These are phyloP conservation scores for Gastrodia elata DNA, from an alignment of 106 monocot species.

Conservation along the genomic window DNA sequence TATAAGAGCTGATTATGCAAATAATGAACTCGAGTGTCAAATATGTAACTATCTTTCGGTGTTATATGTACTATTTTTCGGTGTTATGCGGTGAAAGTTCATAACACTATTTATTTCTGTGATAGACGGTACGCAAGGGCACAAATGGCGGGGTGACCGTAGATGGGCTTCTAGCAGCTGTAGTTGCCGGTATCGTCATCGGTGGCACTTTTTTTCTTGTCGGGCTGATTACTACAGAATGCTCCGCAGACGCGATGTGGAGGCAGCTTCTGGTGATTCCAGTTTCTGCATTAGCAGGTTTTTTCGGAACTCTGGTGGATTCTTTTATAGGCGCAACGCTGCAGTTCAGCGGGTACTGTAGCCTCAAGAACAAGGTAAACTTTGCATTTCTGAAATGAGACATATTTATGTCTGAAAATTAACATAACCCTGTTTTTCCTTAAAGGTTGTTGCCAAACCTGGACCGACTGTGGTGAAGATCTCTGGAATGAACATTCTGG, in stretches of 20 bases:
- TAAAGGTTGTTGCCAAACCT: constrained; percentile 65
- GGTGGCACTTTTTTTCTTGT: constrained; percentile 50
- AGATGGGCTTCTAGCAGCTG: constrained; percentile 63
- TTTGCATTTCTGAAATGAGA: background rate
- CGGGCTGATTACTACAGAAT: constrained; percentile 50
- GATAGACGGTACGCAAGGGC: constrained; percentile 73
- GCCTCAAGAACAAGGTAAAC: constrained; percentile 58
- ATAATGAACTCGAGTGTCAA: no score
- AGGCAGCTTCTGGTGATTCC: constrained; percentile 70
- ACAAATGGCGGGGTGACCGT: constrained; percentile 83
- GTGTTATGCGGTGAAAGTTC: no score
- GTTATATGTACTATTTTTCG: no score
- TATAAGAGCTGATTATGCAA: no score
- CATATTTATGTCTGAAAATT: no score
- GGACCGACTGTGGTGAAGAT: constrained; percentile 74
- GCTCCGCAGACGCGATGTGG: constrained; percentile 30
- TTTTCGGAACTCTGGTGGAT: constrained; percentile 83
- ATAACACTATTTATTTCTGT: background rate
- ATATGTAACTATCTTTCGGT: no score
- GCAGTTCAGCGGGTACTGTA: constrained; percentile 89
- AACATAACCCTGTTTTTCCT: no score
- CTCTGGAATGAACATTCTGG: constrained; percentile 55
- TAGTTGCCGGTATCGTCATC: constrained; percentile 62
- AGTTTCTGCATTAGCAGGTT: constrained; percentile 55
- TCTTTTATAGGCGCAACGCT: constrained; percentile 79